These are phyloP conservation scores for Nothophoma quercina DNA, from an alignment of 2,329 filamentous ascomycete genomes.

Conservation along the genomic window DNA sequence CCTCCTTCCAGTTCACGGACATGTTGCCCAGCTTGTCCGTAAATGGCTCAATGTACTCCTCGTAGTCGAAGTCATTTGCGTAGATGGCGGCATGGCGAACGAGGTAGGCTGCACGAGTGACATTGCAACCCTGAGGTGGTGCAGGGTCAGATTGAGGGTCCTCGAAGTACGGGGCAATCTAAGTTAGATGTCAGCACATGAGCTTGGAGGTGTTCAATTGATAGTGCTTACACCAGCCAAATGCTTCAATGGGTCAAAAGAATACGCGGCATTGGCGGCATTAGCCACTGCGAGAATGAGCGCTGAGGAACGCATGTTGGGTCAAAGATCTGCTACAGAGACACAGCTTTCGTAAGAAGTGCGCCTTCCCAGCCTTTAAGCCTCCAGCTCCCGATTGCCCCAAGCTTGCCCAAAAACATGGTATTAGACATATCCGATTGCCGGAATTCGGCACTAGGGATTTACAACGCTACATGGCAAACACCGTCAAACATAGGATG, in stretches of 20 bases:
- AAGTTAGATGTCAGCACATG: background rate
- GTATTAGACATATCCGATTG: background rate
- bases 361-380: conserved; percentile 8
- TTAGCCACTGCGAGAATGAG: conserved; percentile 38
- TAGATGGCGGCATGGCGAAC: conserved; percentile 61
- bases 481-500: conserved; percentile 5
- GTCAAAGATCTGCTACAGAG: background rate
- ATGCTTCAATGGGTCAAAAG: conserved; percentile 59
- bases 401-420: conserved; percentile 1
- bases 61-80: conserved; percentile 62
- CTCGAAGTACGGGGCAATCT: conserved; percentile 59
- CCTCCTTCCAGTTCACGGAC: conserved; percentile 64
- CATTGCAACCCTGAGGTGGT: conserved; percentile 60
- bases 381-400: background rate
- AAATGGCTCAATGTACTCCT: conserved; percentile 60
- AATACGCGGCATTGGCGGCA: conserved; percentile 44
- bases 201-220: background rate
- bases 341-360: background rate
- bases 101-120: conserved; percentile 58
- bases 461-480: conserved; percentile 17
- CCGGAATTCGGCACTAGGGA: conserved; percentile 16
- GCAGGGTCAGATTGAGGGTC: conserved; percentile 57
- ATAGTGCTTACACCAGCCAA: conserved; percentile 49
- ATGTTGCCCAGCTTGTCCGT: conserved; percentile 66
- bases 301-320: conserved; percentile 27